Evolutionary conservation across 108 stramenopile species (phyloP).

Genomic region (Asterionellopsis glacialis): DNA sequence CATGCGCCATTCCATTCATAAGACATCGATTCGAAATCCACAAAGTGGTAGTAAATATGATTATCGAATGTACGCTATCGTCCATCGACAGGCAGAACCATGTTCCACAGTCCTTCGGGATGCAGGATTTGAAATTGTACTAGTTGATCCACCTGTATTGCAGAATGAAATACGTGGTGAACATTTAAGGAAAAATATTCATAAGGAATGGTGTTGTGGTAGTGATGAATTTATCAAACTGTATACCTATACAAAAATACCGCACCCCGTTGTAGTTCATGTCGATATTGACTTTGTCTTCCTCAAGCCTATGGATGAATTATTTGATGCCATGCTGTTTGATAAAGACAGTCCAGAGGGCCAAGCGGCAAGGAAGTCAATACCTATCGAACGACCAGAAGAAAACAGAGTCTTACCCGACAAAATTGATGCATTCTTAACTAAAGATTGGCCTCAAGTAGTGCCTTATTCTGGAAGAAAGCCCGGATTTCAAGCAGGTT

Average conservation of each 20-base stretch:
- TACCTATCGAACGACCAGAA: slow-evolving; percentile 49
- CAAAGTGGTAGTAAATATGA: slow-evolving; percentile 23
- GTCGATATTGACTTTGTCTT: slow-evolving; percentile 58
- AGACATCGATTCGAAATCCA: slow-evolving; percentile 19
- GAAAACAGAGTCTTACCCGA: slow-evolving; percentile 40
- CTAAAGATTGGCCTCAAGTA: slow-evolving; percentile 49
- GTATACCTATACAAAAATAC: slow-evolving; percentile 1
- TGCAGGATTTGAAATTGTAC: slow-evolving; percentile 22
- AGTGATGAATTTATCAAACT: slow-evolving; percentile 29
- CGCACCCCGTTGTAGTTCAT: slow-evolving; percentile 46
- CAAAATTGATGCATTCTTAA: slow-evolving; percentile 65
- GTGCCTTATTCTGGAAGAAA: not conserved
- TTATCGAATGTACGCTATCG: slow-evolving; percentile 42
- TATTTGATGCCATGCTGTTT: slow-evolving; percentile 67
- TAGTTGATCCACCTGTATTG: slow-evolving; percentile 26
- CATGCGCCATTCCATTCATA: slow-evolving; percentile 42
- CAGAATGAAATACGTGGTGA: slow-evolving; percentile 26
- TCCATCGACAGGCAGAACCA: slow-evolving; percentile 19
- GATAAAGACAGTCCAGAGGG: slow-evolving; percentile 23
- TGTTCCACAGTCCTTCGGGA: slow-evolving; percentile 14
- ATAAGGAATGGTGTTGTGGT: slow-evolving; percentile 16
- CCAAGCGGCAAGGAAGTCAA: slow-evolving; percentile 21
- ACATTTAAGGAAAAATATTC: slow-evolving; percentile 18
- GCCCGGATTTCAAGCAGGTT: slow-evolving; percentile 65
- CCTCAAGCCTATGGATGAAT: slow-evolving; percentile 60